Conservation (phyloP, 208 protist genomes). For the Crithidia bombi region DNA sequence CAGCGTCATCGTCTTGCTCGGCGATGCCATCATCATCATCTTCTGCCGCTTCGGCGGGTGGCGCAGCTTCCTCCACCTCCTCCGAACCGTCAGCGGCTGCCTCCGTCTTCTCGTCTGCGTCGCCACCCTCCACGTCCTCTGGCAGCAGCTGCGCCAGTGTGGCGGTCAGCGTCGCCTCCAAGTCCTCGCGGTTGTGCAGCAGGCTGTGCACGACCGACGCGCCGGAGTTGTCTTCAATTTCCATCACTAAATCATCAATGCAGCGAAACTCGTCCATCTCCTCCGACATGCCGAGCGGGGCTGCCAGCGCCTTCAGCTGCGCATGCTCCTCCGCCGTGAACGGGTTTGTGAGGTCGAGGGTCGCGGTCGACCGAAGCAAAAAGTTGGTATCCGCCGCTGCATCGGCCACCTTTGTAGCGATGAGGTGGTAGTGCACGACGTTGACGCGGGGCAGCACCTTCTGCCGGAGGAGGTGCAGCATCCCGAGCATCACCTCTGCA, state of each 20-base stretch:
- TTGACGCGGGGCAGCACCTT: slow-evolving; percentile 70
- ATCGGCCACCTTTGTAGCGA: slow-evolving; percentile 62
- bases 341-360: slow-evolving; percentile 70
- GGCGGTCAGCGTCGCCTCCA: slow-evolving; percentile 81
- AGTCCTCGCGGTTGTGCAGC: slow-evolving; percentile 73
- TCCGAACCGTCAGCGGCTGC: slow-evolving; percentile 28
- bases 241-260: slow-evolving; percentile 74
- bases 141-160: slow-evolving; percentile 85
- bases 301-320: slow-evolving; percentile 58
- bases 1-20: slow-evolving; percentile 29
- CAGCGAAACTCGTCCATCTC: slow-evolving; percentile 60
- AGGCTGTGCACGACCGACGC: slow-evolving; percentile 82
- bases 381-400: slow-evolving; percentile 25
- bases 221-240: slow-evolving; percentile 52
- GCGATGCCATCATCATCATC: neutral
- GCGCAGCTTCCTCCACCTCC: neutral
- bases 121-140: slow-evolving; percentile 54
- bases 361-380: slow-evolving; percentile 43
- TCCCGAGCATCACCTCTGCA: slow-evolving; percentile 80
- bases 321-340: slow-evolving; percentile 64
- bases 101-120: slow-evolving; percentile 1
- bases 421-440: slow-evolving; percentile 84
- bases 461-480: slow-evolving; percentile 66
- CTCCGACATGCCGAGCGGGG: slow-evolving; percentile 69
- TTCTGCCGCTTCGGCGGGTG: neutral